phyloP scores from a whole-genome alignment of 352 stramenopile genomes.

The Phytophthora europaea region DNA sequence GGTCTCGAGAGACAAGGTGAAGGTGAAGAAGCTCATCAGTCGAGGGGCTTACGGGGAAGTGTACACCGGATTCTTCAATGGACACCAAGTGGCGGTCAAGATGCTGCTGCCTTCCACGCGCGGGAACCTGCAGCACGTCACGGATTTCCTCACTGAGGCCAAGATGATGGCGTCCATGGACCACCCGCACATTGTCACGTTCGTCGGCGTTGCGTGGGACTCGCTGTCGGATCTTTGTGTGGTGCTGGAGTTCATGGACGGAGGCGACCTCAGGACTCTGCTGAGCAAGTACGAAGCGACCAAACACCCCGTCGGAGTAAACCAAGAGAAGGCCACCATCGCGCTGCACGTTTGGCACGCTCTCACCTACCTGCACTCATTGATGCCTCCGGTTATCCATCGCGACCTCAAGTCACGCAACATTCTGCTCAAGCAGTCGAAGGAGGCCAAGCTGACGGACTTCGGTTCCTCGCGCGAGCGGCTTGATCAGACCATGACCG shows the following conservation, averaged over 20 bases:
- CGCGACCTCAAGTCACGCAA: slow-evolving; percentile 48
- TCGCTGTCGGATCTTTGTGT: slow-evolving; percentile 54
- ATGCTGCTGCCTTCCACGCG: slow-evolving; percentile 35
- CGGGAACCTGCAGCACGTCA: slow-evolving; percentile 34
- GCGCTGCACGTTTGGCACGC: slow-evolving; percentile 38
- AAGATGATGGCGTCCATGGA: slow-evolving; percentile 51
- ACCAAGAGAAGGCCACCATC: slow-evolving; percentile 41
- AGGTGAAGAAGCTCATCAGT: slow-evolving; percentile 34
- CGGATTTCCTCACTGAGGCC: slow-evolving; percentile 64
- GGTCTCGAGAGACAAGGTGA: slow-evolving; percentile 43
- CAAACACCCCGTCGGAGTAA: slow-evolving; percentile 22
- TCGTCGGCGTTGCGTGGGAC: slow-evolving; percentile 62
- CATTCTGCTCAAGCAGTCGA: slow-evolving; percentile 38
- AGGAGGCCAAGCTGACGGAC: slow-evolving; percentile 72
- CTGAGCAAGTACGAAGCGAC: slow-evolving; percentile 24
- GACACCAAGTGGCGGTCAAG: slow-evolving; percentile 32
- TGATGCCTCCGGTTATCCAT: slow-evolving; percentile 31
- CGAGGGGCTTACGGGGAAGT: slow-evolving; percentile 35
- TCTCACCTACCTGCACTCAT: slow-evolving; percentile 34
- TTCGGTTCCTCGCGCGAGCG: slow-evolving; percentile 67
- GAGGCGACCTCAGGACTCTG: slow-evolving; percentile 47
- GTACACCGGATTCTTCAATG: neutral
- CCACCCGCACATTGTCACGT: slow-evolving; percentile 61
- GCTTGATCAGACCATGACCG: slow-evolving; percentile 40
- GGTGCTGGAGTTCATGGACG: slow-evolving; percentile 59